phyloP scores from a whole-genome alignment of 2,329 filamentous ascomycete genomes.

The Arthroderma sp. region DNA sequence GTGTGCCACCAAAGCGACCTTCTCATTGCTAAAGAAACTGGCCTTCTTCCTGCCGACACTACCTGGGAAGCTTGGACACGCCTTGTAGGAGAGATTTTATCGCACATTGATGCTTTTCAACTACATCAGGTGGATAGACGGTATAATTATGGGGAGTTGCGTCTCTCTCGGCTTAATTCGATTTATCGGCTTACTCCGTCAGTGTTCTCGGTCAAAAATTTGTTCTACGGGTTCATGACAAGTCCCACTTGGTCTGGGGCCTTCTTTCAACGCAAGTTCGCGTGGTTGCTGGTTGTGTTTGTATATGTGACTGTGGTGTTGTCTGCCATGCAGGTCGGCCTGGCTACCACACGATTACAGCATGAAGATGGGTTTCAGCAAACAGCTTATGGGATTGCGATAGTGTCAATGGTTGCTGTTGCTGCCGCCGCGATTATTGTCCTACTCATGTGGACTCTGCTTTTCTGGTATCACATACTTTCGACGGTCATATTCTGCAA shows the following conservation, averaged over 20 bases:
- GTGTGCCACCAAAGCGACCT: slow-evolving; percentile 25
- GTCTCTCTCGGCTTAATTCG: slow-evolving; percentile 20
- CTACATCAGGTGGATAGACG: slow-evolving; percentile 25
- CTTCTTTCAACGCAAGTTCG: slow-evolving; percentile 33
- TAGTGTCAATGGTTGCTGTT: slow-evolving; percentile 2
- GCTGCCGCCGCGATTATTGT: too few species aligned
- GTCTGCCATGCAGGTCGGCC: slow-evolving; percentile 36
- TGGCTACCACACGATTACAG: not conserved
- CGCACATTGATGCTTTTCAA: slow-evolving; percentile 1
- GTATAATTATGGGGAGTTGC: slow-evolving; percentile 34
- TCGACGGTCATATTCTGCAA: too few species aligned
- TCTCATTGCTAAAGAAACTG: slow-evolving; percentile 20
- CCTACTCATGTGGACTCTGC: too few species aligned
- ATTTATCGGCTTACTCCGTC: slow-evolving; percentile 15
- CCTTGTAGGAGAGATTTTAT: slow-evolving; percentile 12
- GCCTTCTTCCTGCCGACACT: slow-evolving; percentile 24
- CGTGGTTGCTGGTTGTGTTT: slow-evolving; percentile 25
- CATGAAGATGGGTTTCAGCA: not conserved
- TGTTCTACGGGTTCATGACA: not conserved
- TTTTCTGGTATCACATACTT: too few species aligned
- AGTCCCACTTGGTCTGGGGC: slow-evolving; percentile 7
- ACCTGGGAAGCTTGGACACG: slow-evolving; percentile 17
- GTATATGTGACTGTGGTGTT: slow-evolving; percentile 35
- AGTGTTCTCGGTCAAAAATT: too few species aligned
- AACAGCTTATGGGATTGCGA: not conserved